Percentiles rank a stretch among this genome's conserved stretches.
Evolutionary conservation across 78 protist species (phyloP).

Genomic region (Monosiga brevicollis): DNA sequence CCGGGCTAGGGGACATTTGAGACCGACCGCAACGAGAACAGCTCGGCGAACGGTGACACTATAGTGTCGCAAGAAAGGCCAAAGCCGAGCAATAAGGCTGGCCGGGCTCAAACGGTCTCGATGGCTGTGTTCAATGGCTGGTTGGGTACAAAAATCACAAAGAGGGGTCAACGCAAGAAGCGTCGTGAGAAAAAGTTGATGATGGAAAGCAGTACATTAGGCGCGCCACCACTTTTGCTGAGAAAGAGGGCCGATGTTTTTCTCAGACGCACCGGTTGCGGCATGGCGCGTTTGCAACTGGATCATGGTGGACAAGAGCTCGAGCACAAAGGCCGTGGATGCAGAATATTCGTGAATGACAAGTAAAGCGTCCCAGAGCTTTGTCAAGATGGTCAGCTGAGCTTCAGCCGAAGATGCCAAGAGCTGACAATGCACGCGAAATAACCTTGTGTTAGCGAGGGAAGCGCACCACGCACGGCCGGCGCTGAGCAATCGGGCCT

Average conservation of each 20-base stretch:
- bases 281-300: no score
- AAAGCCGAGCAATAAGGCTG: conserved; percentile 23
- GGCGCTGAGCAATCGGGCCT: no score
- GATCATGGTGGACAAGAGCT: conserved; percentile 19
- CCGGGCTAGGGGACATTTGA: no score
- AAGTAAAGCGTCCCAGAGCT: conserved; percentile 31
- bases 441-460: no score
- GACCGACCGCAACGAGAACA: not conserved
- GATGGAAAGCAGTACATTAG: no score
- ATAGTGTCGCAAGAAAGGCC: conserved; percentile 33
- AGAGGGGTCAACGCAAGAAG: not conserved
- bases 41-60: conserved; percentile 11
- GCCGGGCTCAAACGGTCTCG: not conserved
- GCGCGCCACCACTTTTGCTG: no score
- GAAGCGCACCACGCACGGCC: no score
- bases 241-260: no score
- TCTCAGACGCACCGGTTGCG: no score
- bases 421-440: no score
- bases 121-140: not conserved
- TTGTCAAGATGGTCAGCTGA: not conserved
- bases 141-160: no score
- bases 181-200: no score
- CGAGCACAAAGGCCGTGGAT: conserved; percentile 24
- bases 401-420: not conserved
- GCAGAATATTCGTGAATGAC: conserved; percentile 48